Evolutionary conservation across 2,329 filamentous ascomycete genomes (phyloP).

Genomic region (Allantophomopsis lycopodina): DNA sequence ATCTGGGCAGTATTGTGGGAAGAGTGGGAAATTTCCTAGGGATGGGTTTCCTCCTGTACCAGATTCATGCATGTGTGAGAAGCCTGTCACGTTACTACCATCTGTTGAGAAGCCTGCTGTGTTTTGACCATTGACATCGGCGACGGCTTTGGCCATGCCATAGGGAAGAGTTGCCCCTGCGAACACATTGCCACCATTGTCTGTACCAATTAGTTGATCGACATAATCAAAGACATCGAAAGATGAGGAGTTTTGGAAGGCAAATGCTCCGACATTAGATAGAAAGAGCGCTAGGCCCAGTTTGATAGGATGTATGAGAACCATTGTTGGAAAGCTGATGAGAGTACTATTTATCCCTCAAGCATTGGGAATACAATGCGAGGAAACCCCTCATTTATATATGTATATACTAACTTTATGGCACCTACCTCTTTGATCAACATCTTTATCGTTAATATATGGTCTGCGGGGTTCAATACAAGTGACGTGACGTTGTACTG

Average conservation of each 20-base stretch:
- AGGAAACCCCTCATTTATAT: too few species aligned
- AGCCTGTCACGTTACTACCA: constrained; percentile 20
- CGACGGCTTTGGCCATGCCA: constrained; percentile 34
- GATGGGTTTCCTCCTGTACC: constrained; percentile 38
- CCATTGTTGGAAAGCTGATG: too few species aligned
- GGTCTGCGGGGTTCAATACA: too few species aligned
- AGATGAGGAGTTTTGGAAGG: constrained; percentile 1
- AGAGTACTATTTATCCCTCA: too few species aligned
- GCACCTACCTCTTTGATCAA: too few species aligned
- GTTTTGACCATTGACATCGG: constrained; percentile 37
- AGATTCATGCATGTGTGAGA: constrained; percentile 25
- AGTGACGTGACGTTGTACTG: too few species aligned
- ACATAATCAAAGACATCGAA: constrained; percentile 25
- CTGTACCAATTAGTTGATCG: constrained; percentile 39
- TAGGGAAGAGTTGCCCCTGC: constrained; percentile 39
- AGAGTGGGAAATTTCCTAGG: constrained; percentile 52
- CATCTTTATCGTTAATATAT: too few species aligned
- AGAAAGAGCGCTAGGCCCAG: too few species aligned
- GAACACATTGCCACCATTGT: constrained; percentile 42
- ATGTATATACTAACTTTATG: too few species aligned
- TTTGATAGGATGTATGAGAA: too few species aligned
- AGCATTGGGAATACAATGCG: too few species aligned
- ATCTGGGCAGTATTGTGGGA: constrained; percentile 38
- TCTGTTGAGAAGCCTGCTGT: constrained; percentile 40
- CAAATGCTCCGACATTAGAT: too few species aligned